phyloP scores from a whole-genome alignment of 2,329 filamentous ascomycete genomes.

The Stagonosporopsis tanaceti region DNA sequence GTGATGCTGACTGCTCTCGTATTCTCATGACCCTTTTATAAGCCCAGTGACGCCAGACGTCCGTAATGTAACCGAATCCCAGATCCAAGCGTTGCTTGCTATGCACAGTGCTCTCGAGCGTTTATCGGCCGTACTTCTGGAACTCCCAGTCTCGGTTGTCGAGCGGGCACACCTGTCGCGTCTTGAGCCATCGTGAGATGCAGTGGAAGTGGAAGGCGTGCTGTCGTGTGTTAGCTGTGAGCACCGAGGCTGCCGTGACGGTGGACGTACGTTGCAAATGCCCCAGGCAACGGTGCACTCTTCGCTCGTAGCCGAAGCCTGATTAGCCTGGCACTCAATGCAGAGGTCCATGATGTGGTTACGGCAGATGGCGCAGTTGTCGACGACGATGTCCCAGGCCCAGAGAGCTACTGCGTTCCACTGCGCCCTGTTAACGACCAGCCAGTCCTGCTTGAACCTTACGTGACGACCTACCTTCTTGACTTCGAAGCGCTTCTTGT shows the following conservation, averaged over 20 bases:
- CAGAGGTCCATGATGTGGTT: constrained; percentile 99
- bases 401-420: constrained; percentile 98
- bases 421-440: constrained; percentile 58
- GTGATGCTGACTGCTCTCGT: constrained; percentile 22
- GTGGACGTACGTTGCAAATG: constrained; percentile 89
- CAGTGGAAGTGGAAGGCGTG: constrained; percentile 99
- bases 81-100: constrained; percentile 23
- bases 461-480: constrained; percentile 78
- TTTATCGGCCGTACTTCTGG: constrained; percentile 88
- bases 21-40: constrained; percentile 29
- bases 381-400: constrained; percentile 99
- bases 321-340: constrained; percentile 98
- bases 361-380: constrained; percentile 98
- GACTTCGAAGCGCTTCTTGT: constrained; percentile 97
- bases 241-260: neutral
- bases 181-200: constrained; percentile 98
- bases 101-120: constrained; percentile 8
- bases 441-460: constrained; percentile 8
- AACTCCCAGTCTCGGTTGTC: constrained; percentile 99
- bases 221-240: constrained; percentile 61
- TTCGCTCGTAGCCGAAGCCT: constrained; percentile 94
- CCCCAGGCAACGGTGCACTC: constrained; percentile 99
- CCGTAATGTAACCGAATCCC: constrained; percentile 26
- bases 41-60: constrained; percentile 35
- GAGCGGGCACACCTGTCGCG: constrained; percentile 95